Base-by-base conservation (phyloP, 2,329 filamentous ascomycete genomes). In the Pseudopithomyces maydicus region DNA sequence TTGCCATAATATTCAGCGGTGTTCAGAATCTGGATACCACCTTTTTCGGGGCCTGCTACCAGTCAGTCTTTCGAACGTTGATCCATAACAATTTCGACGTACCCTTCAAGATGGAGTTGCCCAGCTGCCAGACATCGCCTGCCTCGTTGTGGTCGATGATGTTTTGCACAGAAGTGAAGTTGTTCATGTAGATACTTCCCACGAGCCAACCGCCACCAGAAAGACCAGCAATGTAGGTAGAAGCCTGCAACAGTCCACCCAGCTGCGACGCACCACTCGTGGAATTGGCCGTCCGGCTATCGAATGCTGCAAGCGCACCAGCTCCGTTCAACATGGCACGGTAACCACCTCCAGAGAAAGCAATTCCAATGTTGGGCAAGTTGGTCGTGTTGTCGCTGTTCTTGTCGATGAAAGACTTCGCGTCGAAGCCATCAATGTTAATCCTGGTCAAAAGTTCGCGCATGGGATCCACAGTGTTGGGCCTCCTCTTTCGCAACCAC, bases 191-290 rank as follows among this genome's bases (percentile, higher is more conserved):
- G 10, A 96, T 79, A 53, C 89, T 91, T n/a, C 91, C 90, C 4
- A 96, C 84, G 17, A 96, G 81, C 92, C 92, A 96, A 50, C 88
- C 86, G 52, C 92, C 92, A 29, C 92, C 92, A 7, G 90, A 94
- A 2, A 96, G 81, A 8, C 91, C 92, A 2, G 91, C 83, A 12
- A 96, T 74, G 71, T 96, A 97, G 0, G 91, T 96, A 0, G 90
- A 78, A 2, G 89, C 84, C 78, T 97, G 92, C 59, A 97, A 79
- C 61, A 96, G 78, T 3, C 92, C 92, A 49, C 92, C 90, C 22
- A 97, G 80, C 46, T 92, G 89, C 3, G 90, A 90, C 3, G 78
- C 68, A 7, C 68, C 32, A 23, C 36, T 77, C 0, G 85, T 89
- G 2, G 87, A 80, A 54, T 85, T 85, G 0, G 80, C 73, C 0